Evolutionary conservation across 805 yeast species (phyloP), one percentile per base, ranked within the genome.

Genomic region (Saccharomycopsis guyanensis): DNA sequence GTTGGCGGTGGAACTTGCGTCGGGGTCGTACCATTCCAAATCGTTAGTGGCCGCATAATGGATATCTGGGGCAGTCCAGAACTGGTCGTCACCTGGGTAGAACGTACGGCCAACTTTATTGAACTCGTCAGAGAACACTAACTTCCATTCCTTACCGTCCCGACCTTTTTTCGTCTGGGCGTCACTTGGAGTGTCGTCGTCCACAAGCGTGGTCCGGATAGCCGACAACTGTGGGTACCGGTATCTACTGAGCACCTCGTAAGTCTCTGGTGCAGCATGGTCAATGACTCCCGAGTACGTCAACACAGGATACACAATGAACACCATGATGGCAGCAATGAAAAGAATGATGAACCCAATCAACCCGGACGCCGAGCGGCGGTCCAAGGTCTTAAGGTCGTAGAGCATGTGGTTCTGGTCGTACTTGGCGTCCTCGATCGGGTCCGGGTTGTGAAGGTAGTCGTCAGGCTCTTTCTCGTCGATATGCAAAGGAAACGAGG

Each of bases 381-480:
- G 73, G 60, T 82, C 88, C 76, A 82, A 70, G 56, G 72, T 59
- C 63, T 78, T 82, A 52, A 84, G 62, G 64, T 84, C 93, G 45
- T 77, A 59, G 49, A 66, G 56, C 56, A 84, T 77, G 55, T 87
- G 68, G 59, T 80, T 76, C 53, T 78, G 82, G 56, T 87, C 95
- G 57, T 82, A 78, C 50, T 80, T 77, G 19, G 95, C 96, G 61
- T 93, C 98, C 38, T 80, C 85, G 32, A 88, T 82, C 7, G 96
- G 96, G 63, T 91, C 96, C 1, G 97, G 97, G 64, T 91, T 93
- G 65, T 91, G 97, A 54, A 93, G 62, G 59, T 86, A 89, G 64
- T 91, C 98, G 66, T 91, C 98, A 7, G 85, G 82, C 64, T 91
- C 98, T 64, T 86, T 86, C 56, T 91, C 97, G 50, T 91, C 96